Evolutionary conservation across 331 rosid genomes (phyloP), one percentile per base, ranked within the genome.

Genomic region (Malus hybrid): DNA sequence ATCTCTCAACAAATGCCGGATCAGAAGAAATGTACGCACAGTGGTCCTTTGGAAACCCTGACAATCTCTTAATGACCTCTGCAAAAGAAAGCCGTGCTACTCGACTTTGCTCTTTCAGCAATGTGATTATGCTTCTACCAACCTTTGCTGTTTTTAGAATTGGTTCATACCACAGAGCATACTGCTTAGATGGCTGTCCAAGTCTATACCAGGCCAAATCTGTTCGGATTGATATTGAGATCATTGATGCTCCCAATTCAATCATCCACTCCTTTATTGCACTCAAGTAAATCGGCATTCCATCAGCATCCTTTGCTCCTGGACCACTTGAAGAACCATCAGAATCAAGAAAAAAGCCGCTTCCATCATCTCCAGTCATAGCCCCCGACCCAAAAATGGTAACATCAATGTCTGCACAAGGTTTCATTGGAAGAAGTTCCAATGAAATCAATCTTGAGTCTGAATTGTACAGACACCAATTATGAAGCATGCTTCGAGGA

Each of bases 141-240:
- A 93, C 75, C 82, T 83, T 89, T 5, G 96, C 96, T 71, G 95
- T 90, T 84, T 83, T 90, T 80, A 93, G 19, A 50, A 93, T 90
- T 6, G 99, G 87, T 67, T 86, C 86, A 76, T 92, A 88, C 99
- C 99, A 94, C 70, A 88, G 88, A 76, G 91, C 88, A 79, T 94
- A 94, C 87, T 87, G 97, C 83, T 85, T 90, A 73, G 99, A 87
- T 46, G 99, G 97, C 80, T 86, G 90, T 64, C 97, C 97, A 73
- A 94, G 91, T 76, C 99, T 89, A 78, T 92, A 94, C 99, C 99
- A 94, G 74, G 97, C 97, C 90, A 90, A 76, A 79, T 94, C 99
- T 16, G 99, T 94, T 71, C 99, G 90, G 80, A 94, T 86, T 32
- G 96, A 92, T 77, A 92, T 86, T 76, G 88, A 90, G 78, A 94